Base-by-base conservation (phyloP, 2,329 filamentous ascomycete species). In the Fusarium neocosmosporiellum region DNA sequence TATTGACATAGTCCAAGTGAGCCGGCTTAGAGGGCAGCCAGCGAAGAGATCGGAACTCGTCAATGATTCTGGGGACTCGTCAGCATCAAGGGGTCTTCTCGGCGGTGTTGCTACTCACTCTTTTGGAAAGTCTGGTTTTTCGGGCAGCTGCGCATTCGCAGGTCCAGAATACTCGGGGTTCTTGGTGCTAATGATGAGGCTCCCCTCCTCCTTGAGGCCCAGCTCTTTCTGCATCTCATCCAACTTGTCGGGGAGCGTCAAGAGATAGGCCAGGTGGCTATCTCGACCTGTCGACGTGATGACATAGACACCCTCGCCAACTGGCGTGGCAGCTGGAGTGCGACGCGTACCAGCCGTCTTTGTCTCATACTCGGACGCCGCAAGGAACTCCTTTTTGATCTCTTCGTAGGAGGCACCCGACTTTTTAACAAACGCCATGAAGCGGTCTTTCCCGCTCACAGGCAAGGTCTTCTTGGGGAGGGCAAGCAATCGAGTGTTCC, bases 381-480 rank as follows among this genome's bases (percentile, higher is more conserved):
- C 81, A 71, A 96, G 86, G 80, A 97, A 94, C 7, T 88, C 88
- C 5, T 93, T 90, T 77, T 92, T 92, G n/a, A 98, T 84, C 8
- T 92, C 87, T 29, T 90, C 85, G 76, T 95, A 90, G 0, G 88
- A 89, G 0, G 86, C 85, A 7, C 89, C 87, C 0, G 89, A 85
- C 81, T 95, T 95, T 79, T 97, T 93, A 2, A 97, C 93, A 80
- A 97, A 97, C 1, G 89, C 89, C 87, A 96, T 92, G 83, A 94
- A 95, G 13, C 90, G 85, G 74, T 97, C 94, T 13, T 83, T 84
- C 16, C 88, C 88, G 22, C 88, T 92, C 61, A 88, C 88, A 0
- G 95, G 95, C 11, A 96, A 89, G 3, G 90, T 89, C 81, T 98
- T 98, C 83, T 98, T 98, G 0, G 95, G 95, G 20, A 98, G 83